Conservation (phyloP, 805 yeast species). For the Huiozyma sinensis region DNA sequence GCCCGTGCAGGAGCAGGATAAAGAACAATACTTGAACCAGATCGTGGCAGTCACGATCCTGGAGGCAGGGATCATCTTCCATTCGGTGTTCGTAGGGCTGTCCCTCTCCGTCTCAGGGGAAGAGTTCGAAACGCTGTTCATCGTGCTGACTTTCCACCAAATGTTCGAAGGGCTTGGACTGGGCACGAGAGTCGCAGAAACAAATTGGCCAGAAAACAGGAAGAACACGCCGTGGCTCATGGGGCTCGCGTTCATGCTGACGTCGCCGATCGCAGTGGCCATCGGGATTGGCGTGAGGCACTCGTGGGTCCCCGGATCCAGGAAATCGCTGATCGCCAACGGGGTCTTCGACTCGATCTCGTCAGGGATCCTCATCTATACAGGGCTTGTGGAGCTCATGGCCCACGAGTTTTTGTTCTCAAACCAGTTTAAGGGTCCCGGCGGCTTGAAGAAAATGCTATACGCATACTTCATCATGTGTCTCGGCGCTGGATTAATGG, state of each 20-base stretch:
- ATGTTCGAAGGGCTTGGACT: conserved; percentile 80
- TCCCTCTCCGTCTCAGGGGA: conserved; percentile 70
- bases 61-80: conserved; percentile 76
- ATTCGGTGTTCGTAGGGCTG: conserved; percentile 73
- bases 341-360: conserved; percentile 71
- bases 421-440: conserved; percentile 52
- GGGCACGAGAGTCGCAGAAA: conserved; percentile 62
- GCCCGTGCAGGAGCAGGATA: conserved; percentile 10
- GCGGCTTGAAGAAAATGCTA: conserved; percentile 41
- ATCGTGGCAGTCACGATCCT: conserved; percentile 44
- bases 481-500: conserved; percentile 61
- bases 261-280: conserved; percentile 68
- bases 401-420: conserved; percentile 59
- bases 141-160: conserved; percentile 67
- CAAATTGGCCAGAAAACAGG: conserved; percentile 37
- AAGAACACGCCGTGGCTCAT: conserved; percentile 49
- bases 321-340: conserved; percentile 49
- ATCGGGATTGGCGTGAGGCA: conserved; percentile 69
- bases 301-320: conserved; percentile 47
- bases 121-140: conserved; percentile 59
- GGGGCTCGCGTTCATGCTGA: conserved; percentile 39
- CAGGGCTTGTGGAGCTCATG: conserved; percentile 69
- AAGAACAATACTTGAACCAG: conserved; percentile 46
- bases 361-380: conserved; percentile 67
- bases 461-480: conserved; percentile 34